Evolutionary conservation across 805 yeast species (phyloP).

Genomic region (Komagataella phaffii): DNA sequence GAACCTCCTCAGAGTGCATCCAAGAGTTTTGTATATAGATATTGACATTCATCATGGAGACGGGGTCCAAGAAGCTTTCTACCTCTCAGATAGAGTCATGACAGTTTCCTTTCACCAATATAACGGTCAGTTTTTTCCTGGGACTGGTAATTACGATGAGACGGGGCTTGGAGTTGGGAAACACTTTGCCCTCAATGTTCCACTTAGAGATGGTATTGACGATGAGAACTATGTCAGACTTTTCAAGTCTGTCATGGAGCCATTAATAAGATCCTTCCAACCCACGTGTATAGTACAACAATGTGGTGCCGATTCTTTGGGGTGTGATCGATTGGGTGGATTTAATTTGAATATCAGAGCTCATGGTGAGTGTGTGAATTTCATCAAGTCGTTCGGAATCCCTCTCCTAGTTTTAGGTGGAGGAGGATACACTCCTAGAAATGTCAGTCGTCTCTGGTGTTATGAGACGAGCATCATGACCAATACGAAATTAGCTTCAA

Average conservation of each 20-base stretch:
- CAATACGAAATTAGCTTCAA: conserved; percentile 62
- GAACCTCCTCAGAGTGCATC: conserved; percentile 76
- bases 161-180: conserved; percentile 82
- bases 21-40: conserved; percentile 86
- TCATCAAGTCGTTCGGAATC: conserved; percentile 74
- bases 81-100: conserved; percentile 91
- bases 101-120: conserved; percentile 92
- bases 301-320: conserved; percentile 94
- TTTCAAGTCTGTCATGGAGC: conserved; percentile 78
- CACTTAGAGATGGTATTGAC: conserved; percentile 89
- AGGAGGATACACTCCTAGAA: conserved; percentile 95
- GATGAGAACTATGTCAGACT: conserved; percentile 70
- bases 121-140: conserved; percentile 92
- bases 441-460: conserved; percentile 91
- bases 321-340: conserved; percentile 88
- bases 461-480: conserved; percentile 87
- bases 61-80: conserved; percentile 96
- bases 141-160: conserved; percentile 89
- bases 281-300: conserved; percentile 93
- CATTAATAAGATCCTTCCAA: conserved; percentile 81
- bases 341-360: conserved; percentile 86
- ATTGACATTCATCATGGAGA: conserved; percentile 96
- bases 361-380: conserved; percentile 92
- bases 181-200: conserved; percentile 81
- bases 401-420: conserved; percentile 93